Percentiles rank a stretch among this genome's conserved stretches.
Evolutionary conservation across 768 basidiomycete genomes (phyloP).

Genomic region (Mrakia hoshinonis): DNA sequence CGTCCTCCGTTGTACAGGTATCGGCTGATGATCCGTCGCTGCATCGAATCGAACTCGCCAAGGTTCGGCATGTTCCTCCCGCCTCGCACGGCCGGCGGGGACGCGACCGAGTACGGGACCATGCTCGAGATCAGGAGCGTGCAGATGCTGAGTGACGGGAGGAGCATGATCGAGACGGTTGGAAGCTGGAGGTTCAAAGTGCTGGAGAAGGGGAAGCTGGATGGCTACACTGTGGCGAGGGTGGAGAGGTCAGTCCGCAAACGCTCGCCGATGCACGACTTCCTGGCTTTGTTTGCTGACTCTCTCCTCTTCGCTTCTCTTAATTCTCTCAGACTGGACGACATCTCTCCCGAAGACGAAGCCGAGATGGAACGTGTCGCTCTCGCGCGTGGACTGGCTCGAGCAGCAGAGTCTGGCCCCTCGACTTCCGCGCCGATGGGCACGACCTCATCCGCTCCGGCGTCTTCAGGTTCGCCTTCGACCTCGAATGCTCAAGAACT

Average conservation of each 20-base stretch:
- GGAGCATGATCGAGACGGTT: conserved; percentile 72
- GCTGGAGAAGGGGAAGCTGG: conserved; percentile 68
- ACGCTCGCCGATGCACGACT: not conserved
- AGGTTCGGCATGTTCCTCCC: conserved; percentile 91
- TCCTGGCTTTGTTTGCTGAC: not conserved
- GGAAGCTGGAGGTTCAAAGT: conserved; percentile 73
- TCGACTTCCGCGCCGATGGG: not conserved
- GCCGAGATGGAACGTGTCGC: conserved; percentile 40
- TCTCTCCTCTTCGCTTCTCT: not conserved
- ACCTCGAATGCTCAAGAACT: not conserved
- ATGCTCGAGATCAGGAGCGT: conserved; percentile 83
- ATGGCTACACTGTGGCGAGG: conserved; percentile 81
- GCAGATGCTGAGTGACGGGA: conserved; percentile 78
- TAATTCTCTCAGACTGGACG: conserved; percentile 40
- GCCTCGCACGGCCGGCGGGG: conserved; percentile 43
- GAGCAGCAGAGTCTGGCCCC: not conserved
- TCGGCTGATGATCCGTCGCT: conserved; percentile 93
- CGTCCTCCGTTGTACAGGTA: conserved; percentile 48
- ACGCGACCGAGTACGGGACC: conserved; percentile 68
- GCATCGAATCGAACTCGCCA: conserved; percentile 66
- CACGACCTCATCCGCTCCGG: not conserved
- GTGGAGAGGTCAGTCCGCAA: conserved; percentile 51
- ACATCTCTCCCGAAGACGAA: conserved; percentile 45
- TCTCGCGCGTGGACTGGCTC: conserved; percentile 4
- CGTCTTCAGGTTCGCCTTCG: not conserved